phyloP scores from a whole-genome alignment of 148 eudicot genomes.

The Fagopyrum homotropicum region DNA sequence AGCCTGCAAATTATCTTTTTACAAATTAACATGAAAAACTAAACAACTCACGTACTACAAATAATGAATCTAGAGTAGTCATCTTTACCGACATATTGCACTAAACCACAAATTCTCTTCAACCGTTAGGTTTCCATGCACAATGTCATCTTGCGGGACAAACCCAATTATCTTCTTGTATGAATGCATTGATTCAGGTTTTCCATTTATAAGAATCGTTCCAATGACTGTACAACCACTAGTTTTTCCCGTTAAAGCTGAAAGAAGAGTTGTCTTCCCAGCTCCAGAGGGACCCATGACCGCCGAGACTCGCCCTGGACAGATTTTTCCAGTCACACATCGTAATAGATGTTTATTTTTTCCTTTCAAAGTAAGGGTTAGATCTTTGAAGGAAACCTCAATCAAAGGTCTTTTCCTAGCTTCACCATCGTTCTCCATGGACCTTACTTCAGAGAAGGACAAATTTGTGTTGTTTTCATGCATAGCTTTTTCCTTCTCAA shows the following conservation, averaged over 20 bases:
- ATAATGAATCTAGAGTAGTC: no score
- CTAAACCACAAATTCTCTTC: constrained; percentile 78
- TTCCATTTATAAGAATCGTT: constrained; percentile 51
- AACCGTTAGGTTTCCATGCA: constrained; percentile 67
- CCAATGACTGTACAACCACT: constrained; percentile 56
- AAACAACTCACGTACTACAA: no score
- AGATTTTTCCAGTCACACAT: constrained; percentile 53
- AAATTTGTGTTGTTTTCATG: constrained; percentile 55
- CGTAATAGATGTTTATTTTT: constrained; percentile 53
- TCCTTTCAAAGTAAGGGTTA: constrained; percentile 62
- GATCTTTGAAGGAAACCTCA: constrained; percentile 56
- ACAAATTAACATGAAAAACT: no score
- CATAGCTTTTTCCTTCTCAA: constrained; percentile 72
- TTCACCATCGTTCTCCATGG: constrained; percentile 44
- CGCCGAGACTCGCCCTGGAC: constrained; percentile 65
- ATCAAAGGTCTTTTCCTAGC: constrained; percentile 41
- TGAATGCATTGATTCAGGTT: constrained; percentile 50
- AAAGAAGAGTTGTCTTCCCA: constrained; percentile 68
- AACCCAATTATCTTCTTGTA: constrained; percentile 62
- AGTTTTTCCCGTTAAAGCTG: constrained; percentile 62
- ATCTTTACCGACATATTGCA: constrained; percentile 61
- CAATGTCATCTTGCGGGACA: constrained; percentile 74
- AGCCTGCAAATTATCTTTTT: constrained; percentile 25
- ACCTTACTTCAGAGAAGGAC: constrained; percentile 57
- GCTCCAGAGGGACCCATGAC: constrained; percentile 90